A percentile compares a stretch with the other conserved stretches of the same genome.
Conservation (phyloP, 2,329 filamentous ascomycete species). For the Talaromyces funiculosus region DNA sequence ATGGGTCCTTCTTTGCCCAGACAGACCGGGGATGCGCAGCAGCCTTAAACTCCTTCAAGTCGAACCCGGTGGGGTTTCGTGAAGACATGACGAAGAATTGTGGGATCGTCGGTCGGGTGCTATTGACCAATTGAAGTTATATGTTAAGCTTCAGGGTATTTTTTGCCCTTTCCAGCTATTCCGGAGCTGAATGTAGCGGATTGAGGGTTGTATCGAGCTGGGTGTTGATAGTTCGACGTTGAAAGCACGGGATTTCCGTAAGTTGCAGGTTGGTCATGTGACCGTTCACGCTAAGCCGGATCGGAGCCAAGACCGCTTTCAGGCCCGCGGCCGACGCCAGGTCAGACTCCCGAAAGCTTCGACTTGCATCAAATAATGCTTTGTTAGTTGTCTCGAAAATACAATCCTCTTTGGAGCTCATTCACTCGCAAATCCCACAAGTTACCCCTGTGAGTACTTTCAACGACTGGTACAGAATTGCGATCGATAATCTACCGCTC, state of each 20-base stretch:
- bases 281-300: conserved; percentile 26
- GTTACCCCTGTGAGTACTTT: neutral
- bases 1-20: conserved; percentile 52
- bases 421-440: neutral
- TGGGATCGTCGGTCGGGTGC: neutral
- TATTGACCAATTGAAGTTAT: conserved; percentile 2
- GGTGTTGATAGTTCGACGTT: conserved; percentile 14
- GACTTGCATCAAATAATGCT: neutral
- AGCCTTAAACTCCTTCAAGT: conserved; percentile 71
- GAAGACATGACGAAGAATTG: conserved; percentile 43
- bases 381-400: neutral
- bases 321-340: conserved; percentile 6
- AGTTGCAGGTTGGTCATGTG: conserved; percentile 20
- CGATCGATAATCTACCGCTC: conserved; percentile 1
- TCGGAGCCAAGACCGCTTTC: conserved; percentile 11
- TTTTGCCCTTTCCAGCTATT: neutral
- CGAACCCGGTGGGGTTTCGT: conserved; percentile 81
- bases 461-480: neutral
- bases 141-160: neutral
- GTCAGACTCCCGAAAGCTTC: conserved; percentile 10
- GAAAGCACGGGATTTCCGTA: conserved; percentile 20
- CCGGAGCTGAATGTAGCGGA: neutral
- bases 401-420: neutral
- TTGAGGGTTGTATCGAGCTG: conserved; percentile 8
- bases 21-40: conserved; percentile 56